Base-by-base conservation (phyloP, 257 asterid genomes). In the Anisodus tanguticus region DNA sequence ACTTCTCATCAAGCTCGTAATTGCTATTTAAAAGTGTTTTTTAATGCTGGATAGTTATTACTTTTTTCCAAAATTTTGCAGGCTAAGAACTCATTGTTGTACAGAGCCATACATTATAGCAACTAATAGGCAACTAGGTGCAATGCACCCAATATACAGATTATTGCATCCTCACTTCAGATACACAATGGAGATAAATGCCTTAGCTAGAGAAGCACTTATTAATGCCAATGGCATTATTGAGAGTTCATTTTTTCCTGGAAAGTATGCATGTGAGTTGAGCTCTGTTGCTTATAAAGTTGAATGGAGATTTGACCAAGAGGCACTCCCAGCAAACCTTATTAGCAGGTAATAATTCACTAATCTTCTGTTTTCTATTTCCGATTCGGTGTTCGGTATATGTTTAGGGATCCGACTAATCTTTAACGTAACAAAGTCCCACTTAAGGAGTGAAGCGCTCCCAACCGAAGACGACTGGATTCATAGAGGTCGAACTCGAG, bases 171-270 rank as follows among this genome's bases (percentile, higher is more conserved):
- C 99, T 70, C 98, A 93, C 80, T 84, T 94, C 3, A 91, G 97
- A 4, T 93, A 93, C 91, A 95, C 99, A n/a, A 93, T 95, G 98
- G 95, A 93, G 89, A 95, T 95, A 45, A 95, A 95, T 35, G 93
- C 94, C 1, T 71, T 91, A 85, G 98, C 95, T 15, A 97, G 98
- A 9, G 78, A n/a, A 53, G 83, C 81, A 1, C 94, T 95, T 51
- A 87, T 95, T 16, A 95, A 91, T 67, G 91, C 87, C 0, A 17
- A 49, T 43, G 98, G 99, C 16, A 83, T 93, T 83, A 92, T 95
- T 16, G 98, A 95, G 88, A 3, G 8, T 0, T 0, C 90, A 8
- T 95, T 93, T 84, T 80, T 90, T 54, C 98, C 95, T 7, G 80
- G 86, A 12, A 92, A 93, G 85, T 88, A 94, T 83, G 85, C 94